Evolutionary conservation across 768 basidiomycete genomes (phyloP).

Genomic region (Infundibulicybe gibba): DNA sequence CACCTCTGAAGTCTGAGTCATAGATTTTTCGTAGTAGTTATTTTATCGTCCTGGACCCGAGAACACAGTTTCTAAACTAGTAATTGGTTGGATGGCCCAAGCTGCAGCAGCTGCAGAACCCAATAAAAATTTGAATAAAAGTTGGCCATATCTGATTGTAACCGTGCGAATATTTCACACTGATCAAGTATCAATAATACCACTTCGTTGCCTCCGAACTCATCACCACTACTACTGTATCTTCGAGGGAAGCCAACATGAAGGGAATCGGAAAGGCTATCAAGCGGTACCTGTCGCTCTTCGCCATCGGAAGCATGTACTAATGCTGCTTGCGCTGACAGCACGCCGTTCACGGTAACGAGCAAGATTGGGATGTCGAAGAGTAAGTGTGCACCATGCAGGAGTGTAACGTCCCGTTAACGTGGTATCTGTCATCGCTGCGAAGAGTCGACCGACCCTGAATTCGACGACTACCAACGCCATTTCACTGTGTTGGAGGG

Average conservation of each 20-base stretch:
- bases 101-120: no score
- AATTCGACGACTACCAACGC: constrained; percentile 84
- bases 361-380: constrained; percentile 88
- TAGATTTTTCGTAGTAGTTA: no score
- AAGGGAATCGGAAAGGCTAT: constrained; percentile 82
- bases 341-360: constrained; percentile 89
- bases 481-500: constrained; percentile 76
- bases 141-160: background rate
- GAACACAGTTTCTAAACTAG: no score
- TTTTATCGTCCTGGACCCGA: no score
- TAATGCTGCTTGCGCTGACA: constrained; percentile 20
- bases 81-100: no score
- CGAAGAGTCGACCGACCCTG: constrained; percentile 76
- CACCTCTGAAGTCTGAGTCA: no score
- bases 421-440: background rate
- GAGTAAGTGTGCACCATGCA: constrained; percentile 49
- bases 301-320: background rate
- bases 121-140: no score
- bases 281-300: constrained; percentile 49
- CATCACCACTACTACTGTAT: background rate
- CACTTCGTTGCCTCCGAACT: no score
- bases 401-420: background rate
- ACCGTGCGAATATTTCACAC: background rate
- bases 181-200: no score
- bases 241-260: constrained; percentile 40